A percentile compares a stretch with the other conserved stretches of the same genome.
phyloP scores from a whole-genome alignment of 768 basidiomycete genomes.

The Tephrocybe sp. region DNA sequence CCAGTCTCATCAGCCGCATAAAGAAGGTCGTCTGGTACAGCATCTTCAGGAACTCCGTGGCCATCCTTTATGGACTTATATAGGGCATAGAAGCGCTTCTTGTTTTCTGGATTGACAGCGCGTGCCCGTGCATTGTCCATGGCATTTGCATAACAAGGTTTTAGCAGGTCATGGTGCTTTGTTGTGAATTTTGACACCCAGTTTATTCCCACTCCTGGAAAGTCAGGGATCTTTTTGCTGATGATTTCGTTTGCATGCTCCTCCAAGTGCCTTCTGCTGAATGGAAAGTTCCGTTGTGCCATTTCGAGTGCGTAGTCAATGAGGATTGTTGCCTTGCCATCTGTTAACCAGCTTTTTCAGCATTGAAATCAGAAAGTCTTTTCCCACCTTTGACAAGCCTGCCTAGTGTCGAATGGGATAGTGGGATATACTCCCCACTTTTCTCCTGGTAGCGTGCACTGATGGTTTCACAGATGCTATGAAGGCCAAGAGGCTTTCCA shows the following conservation, averaged over 20 bases:
- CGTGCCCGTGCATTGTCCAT: slow-evolving; percentile 27
- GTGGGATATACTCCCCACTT: not conserved
- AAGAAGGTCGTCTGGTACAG: slow-evolving; percentile 17
- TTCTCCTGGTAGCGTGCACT: not conserved
- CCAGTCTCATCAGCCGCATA: slow-evolving; percentile 21
- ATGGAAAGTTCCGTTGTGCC: slow-evolving; percentile 23
- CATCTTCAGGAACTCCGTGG: not conserved
- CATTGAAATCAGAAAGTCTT: slow-evolving; percentile 10
- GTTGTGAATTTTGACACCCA: not conserved
- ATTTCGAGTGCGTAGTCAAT: slow-evolving; percentile 26
- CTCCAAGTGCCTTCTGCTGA: slow-evolving; percentile 16
- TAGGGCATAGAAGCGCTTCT: slow-evolving; percentile 25
- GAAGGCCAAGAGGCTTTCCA: not conserved
- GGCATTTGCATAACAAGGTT: slow-evolving; percentile 29
- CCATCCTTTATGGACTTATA: slow-evolving; percentile 17
- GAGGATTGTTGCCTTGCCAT: slow-evolving; percentile 24
- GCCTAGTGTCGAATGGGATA: not conserved
- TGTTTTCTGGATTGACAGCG: slow-evolving; percentile 28
- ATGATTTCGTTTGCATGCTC: slow-evolving; percentile 26
- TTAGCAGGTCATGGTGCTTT: slow-evolving; percentile 15
- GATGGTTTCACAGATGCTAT: not conserved
- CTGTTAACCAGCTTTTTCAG: slow-evolving; percentile 12
- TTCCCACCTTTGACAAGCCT: not conserved
- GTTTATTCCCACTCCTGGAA: not conserved
- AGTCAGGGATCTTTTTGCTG: slow-evolving; percentile 3